These are phyloP conservation scores for Anthostomella pinea DNA, from an alignment of 2,329 filamentous ascomycete species.

Conservation along the genomic window DNA sequence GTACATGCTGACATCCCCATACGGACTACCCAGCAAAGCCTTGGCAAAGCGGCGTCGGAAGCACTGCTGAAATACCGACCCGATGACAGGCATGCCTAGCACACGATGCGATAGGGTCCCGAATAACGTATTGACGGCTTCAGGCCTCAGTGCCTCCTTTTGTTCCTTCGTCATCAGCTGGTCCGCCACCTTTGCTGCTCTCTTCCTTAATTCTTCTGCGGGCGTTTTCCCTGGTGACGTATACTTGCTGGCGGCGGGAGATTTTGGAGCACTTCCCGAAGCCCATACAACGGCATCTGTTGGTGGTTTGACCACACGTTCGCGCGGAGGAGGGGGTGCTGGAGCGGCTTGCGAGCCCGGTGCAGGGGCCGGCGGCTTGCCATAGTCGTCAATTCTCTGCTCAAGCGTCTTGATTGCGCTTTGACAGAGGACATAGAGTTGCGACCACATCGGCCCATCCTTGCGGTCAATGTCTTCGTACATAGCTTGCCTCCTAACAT, in stretches of 20 bases:
- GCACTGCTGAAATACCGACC: constrained; percentile 66
- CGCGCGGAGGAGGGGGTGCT: constrained; percentile 26
- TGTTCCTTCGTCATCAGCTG: constrained; percentile 52
- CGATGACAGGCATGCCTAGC: constrained; percentile 52
- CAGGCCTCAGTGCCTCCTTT: constrained; percentile 49
- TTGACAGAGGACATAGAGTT: constrained; percentile 69
- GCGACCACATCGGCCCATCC: constrained; percentile 77
- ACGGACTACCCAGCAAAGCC: constrained; percentile 70
- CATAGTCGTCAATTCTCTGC: constrained; percentile 61
- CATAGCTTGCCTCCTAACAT: constrained; percentile 74
- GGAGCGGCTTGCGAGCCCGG: constrained; percentile 25
- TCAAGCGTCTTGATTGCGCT: constrained; percentile 66
- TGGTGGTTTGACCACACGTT: constrained; percentile 39
- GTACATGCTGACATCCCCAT: constrained; percentile 66
- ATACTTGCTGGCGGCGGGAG: constrained; percentile 42
- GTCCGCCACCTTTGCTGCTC: constrained; percentile 45
- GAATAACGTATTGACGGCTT: constrained; percentile 48
- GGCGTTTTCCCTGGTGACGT: constrained; percentile 48
- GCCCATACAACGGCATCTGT: constrained; percentile 46
- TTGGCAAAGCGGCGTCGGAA: constrained; percentile 63
- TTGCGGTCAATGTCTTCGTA: constrained; percentile 84
- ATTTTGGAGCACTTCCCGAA: constrained; percentile 35
- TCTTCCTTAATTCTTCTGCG: constrained; percentile 48
- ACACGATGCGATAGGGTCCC: constrained; percentile 45
- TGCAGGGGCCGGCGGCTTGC: constrained; percentile 41